phyloP scores from a whole-genome alignment of 768 basidiomycete genomes.

The Panaeolus cyanescens region DNA sequence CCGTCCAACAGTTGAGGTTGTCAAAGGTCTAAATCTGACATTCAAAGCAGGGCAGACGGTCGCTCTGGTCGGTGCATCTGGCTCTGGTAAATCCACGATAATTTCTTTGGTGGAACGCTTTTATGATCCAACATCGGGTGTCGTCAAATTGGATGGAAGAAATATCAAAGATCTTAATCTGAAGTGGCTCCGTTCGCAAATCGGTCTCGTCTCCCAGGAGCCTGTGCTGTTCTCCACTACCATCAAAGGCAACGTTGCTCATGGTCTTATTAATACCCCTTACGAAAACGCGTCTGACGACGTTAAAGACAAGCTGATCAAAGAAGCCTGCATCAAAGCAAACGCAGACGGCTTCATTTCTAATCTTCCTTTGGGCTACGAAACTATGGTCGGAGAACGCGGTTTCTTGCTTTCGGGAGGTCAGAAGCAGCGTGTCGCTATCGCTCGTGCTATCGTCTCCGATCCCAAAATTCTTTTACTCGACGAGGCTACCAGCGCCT shows the following conservation, averaged over 20 bases:
- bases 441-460: slow-evolving; percentile 86
- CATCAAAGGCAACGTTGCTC: slow-evolving; percentile 86
- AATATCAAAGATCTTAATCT: slow-evolving; percentile 71
- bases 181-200: slow-evolving; percentile 72
- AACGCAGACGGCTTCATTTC: slow-evolving; percentile 87
- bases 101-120: slow-evolving; percentile 84
- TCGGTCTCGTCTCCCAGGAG: slow-evolving; percentile 3
- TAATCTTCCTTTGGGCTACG: slow-evolving; percentile 73
- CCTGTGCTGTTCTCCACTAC: slow-evolving; percentile 45
- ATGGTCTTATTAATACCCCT: slow-evolving; percentile 84
- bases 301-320: slow-evolving; percentile 73
- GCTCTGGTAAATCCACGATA: slow-evolving; percentile 70
- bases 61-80: slow-evolving; percentile 86
- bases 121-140: slow-evolving; percentile 75
- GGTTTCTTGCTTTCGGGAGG: slow-evolving; percentile 90
- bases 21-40: slow-evolving; percentile 65
- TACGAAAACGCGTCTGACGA: slow-evolving; percentile 86
- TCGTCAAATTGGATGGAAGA: slow-evolving; percentile 80
- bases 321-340: slow-evolving; percentile 78
- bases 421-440: slow-evolving; percentile 76
- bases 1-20: slow-evolving; percentile 75
- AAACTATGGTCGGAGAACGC: slow-evolving; percentile 63
- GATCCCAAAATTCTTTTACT: slow-evolving; percentile 86
- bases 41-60: slow-evolving; percentile 79
- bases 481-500: slow-evolving; percentile 87